A percentile compares a stretch with the other conserved stretches of the same genome.
These are phyloP conservation scores for Tetracladium setigerum DNA, from an alignment of 495 filamentous ascomycete species.

Conservation along the genomic window DNA sequence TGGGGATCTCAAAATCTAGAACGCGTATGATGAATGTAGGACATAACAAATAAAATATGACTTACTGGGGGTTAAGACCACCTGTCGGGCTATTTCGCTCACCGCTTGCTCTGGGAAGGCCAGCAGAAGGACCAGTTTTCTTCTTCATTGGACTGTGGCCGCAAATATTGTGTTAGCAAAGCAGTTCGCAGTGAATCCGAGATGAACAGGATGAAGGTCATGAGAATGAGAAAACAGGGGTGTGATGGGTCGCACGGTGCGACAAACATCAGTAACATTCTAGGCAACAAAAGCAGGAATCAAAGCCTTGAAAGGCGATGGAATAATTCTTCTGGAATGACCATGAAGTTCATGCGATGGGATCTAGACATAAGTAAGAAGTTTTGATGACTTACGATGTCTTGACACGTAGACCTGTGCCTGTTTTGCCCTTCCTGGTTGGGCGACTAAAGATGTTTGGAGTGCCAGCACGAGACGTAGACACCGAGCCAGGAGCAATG, in stretches of 20 bases:
- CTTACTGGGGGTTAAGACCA: constrained; percentile 37
- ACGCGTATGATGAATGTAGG: constrained; percentile 5
- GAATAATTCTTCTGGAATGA: not conserved
- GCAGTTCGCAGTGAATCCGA: constrained; percentile 5
- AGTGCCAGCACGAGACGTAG: constrained; percentile 48
- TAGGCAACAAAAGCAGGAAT: constrained; percentile 14
- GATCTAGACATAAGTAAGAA: constrained; percentile 1
- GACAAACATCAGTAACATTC: constrained; percentile 10
- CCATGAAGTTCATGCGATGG: not conserved
- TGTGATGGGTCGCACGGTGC: constrained; percentile 17
- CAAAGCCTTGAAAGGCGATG: constrained; percentile 4
- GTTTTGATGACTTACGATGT: constrained; percentile 52
- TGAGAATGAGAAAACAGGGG: constrained; percentile 10
- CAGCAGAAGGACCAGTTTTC: constrained; percentile 41
- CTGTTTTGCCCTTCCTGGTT: constrained; percentile 44
- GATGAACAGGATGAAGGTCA: constrained; percentile 6
- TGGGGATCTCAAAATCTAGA: constrained; percentile 6
- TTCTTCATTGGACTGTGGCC: constrained; percentile 45
- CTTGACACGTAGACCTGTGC: constrained; percentile 54
- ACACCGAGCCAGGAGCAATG: constrained; percentile 31
- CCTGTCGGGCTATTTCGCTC: constrained; percentile 41
- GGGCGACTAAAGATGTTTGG: constrained; percentile 40
- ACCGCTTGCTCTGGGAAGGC: constrained; percentile 42
- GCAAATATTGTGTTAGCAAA: constrained; percentile 17
- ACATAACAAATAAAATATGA: constrained; percentile 7